Evolutionary conservation across 495 filamentous ascomycete genomes (phyloP), one percentile per base, ranked within the genome.

Genomic region (Xylaria sp.): DNA sequence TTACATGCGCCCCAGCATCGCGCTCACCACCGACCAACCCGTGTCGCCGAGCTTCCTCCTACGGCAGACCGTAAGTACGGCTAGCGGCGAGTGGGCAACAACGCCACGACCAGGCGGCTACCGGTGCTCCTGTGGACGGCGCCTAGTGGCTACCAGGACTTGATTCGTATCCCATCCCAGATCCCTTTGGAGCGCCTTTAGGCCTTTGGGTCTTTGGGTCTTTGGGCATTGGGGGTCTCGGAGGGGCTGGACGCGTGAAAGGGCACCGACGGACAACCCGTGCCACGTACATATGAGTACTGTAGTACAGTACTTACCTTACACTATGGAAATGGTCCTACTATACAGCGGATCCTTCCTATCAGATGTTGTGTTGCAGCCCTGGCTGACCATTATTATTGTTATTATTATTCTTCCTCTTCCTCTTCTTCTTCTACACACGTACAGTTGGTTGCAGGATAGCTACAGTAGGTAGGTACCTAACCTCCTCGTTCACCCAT

Each of bases 51-150:
- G 40, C 50, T 71, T 66, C 52, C 52, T 59, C 44, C 50, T 65
- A 24, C 52, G 48, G 69, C 48, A 58, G 61, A 66, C 31, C 58
- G 61, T 59, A 71, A 65, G 61, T 59, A 71, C 69, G 61, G 61
- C n/a, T 71, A 19, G 57, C 46, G 69, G 69, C 53, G 24, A 15
- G 63, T 7, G 70, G 70, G 19, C 44, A 52, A 21, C 50, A 55
- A 44, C 40, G 37, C 53, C 52, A 67, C 41, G 63, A 40, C 43
- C 48, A 41, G 61, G 61, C 69, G 70, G 70, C 70, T 67, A 21
- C 70, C 44, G 69, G 64, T 59, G 70, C 35, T 44, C 37, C 46
- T 26, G 55, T 44, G 3, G 41, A 46, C 62, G 66, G 53, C 46
- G 44, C n/a, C 66, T 55, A 62, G 65, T 24, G n/a, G n/a, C 58